Evolutionary conservation across 2,329 filamentous ascomycete species (phyloP).

Genomic region (Sporothrix variecibatus): DNA sequence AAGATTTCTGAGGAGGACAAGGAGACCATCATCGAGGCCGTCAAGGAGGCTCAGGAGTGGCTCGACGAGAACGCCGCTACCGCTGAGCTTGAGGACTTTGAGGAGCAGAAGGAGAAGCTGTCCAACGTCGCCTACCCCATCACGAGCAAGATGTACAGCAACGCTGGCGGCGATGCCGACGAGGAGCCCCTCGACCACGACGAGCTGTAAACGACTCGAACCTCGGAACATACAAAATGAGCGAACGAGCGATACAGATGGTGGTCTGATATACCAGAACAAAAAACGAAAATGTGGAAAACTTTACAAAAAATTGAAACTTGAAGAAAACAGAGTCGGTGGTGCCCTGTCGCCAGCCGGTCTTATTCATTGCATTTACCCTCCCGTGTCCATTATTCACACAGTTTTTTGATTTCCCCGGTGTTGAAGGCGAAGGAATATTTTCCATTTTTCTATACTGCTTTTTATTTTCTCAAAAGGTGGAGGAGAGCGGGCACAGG

Average conservation of each 20-base stretch:
- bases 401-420: slow-evolving; percentile 9
- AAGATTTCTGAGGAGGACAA: slow-evolving; percentile 99
- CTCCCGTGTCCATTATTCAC: slow-evolving; percentile 2
- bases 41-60: slow-evolving; percentile 98
- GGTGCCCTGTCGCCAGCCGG: background rate
- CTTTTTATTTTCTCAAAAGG: background rate
- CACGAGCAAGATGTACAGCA: slow-evolving; percentile 93
- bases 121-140: slow-evolving; percentile 96
- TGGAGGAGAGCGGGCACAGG: background rate
- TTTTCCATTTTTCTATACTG: background rate
- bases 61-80: slow-evolving; percentile 90
- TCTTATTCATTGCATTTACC: background rate
- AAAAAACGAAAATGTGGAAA: background rate
- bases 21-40: slow-evolving; percentile 82
- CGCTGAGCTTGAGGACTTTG: slow-evolving; percentile 89
- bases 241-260: background rate
- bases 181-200: slow-evolving; percentile 72
- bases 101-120: slow-evolving; percentile 99
- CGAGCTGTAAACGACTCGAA: slow-evolving; percentile 64
- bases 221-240: background rate
- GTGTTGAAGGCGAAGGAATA: slow-evolving; percentile 1
- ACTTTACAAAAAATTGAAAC: slow-evolving; percentile 3
- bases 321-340: background rate
- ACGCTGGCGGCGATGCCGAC: slow-evolving; percentile 65
- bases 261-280: background rate